Evolutionary conservation across 2,329 filamentous ascomycete genomes (phyloP).

Genomic region (Xylaria polymorpha): DNA sequence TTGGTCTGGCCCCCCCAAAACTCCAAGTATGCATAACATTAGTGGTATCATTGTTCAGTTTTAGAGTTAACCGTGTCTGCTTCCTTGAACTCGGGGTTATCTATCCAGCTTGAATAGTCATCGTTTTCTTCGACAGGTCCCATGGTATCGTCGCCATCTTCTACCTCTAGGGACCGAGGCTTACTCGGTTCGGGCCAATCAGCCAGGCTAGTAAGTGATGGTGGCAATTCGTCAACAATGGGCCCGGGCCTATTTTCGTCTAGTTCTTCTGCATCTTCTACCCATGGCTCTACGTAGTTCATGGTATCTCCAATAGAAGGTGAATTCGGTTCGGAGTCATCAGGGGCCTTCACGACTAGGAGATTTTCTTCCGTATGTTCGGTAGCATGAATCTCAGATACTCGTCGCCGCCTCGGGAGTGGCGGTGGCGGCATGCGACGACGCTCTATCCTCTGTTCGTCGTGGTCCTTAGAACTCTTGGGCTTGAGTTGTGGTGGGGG

Average conservation of each 20-base stretch:
- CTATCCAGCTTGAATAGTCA: constrained; percentile 50
- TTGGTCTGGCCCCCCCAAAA: constrained; percentile 7
- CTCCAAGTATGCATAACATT: constrained; percentile 30
- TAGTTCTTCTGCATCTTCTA: constrained; percentile 46
- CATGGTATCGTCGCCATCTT: constrained; percentile 2
- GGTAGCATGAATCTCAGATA: constrained; percentile 46
- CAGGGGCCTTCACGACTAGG: constrained; percentile 49
- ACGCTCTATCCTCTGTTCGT: constrained; percentile 45
- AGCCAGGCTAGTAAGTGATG: constrained; percentile 28
- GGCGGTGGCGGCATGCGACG: constrained; percentile 46
- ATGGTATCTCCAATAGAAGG: constrained; percentile 39
- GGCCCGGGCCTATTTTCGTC: constrained; percentile 35
- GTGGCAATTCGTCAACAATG: constrained; percentile 22
- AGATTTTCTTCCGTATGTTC: constrained; percentile 48
- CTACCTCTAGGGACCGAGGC: neutral
- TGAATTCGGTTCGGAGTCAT: constrained; percentile 49
- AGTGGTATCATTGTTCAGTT: constrained; percentile 15
- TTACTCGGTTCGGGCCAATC: constrained; percentile 19
- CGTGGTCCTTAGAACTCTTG: constrained; percentile 41
- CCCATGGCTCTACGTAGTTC: constrained; percentile 46
- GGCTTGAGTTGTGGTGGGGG: constrained; percentile 42
- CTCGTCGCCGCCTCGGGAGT: constrained; percentile 48
- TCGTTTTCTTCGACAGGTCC: constrained; percentile 43
- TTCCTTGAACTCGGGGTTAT: constrained; percentile 46
- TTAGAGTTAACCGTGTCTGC: constrained; percentile 24